A percentile compares a stretch with the other conserved stretches of the same genome.
These are phyloP conservation scores for Ophiocordyceps camponoti-saundersi DNA, from an alignment of 2,329 filamentous ascomycete species.

Conservation along the genomic window DNA sequence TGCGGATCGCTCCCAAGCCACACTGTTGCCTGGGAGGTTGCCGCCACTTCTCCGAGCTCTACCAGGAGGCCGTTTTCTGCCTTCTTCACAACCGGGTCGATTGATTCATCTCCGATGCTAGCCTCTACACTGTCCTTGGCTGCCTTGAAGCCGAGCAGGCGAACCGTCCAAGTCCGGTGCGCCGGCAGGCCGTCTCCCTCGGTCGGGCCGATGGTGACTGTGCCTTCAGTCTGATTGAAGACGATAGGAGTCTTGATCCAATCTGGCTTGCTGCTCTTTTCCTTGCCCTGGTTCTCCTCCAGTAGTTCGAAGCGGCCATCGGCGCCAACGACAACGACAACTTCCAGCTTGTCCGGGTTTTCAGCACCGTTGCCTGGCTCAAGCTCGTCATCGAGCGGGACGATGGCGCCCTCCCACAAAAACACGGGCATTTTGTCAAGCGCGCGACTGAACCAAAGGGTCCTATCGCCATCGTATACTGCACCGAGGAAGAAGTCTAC, in stretches of 20 bases:
- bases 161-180: constrained; percentile 2
- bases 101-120: background rate
- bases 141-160: constrained; percentile 2
- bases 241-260: constrained; percentile 4
- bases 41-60: constrained; percentile 2
- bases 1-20: constrained; percentile 3
- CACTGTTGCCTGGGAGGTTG: constrained; percentile 2
- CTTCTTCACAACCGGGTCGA: background rate
- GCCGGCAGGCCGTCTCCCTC: background rate
- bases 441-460: constrained; percentile 30
- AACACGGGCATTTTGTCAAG: constrained; percentile 35
- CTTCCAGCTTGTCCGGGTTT: constrained; percentile 28
- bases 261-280: background rate
- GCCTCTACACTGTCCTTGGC: background rate
- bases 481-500: constrained; percentile 41
- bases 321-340: constrained; percentile 27
- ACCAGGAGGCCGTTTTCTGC: constrained; percentile 1
- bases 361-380: constrained; percentile 26
- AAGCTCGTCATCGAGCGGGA: constrained; percentile 32
- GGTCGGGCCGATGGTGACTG: constrained; percentile 1
- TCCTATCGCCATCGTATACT: constrained; percentile 38
- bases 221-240: constrained; percentile 3
- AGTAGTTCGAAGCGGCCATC: constrained; percentile 23
- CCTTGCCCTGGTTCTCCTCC: constrained; percentile 3
- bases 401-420: constrained; percentile 36